Percentiles rank a stretch among this genome's conserved stretches.
phyloP scores from a whole-genome alignment of 257 asterid genomes.

The Ligustrum vulgare region DNA sequence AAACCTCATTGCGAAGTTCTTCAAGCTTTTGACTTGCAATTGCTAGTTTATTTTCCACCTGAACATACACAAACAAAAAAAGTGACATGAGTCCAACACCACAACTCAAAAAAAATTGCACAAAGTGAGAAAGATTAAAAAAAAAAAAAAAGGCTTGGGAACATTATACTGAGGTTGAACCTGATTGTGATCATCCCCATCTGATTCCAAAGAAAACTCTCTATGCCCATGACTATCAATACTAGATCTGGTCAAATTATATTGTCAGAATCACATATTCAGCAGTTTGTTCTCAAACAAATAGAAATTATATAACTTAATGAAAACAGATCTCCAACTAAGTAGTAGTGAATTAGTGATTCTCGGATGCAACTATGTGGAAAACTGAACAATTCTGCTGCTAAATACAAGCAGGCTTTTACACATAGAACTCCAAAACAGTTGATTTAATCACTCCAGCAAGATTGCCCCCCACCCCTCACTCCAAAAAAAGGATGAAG shows the following conservation, averaged over 20 bases:
- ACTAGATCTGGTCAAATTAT: slow-evolving; percentile 48
- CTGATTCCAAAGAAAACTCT: slow-evolving; percentile 58
- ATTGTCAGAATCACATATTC: slow-evolving; percentile 21
- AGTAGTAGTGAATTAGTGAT: not conserved
- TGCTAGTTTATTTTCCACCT: slow-evolving; percentile 51
- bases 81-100: slow-evolving; percentile 10
- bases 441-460: not conserved
- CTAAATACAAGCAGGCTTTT: not conserved
- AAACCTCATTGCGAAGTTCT: slow-evolving; percentile 71
- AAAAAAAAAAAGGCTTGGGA: slow-evolving; percentile 1
- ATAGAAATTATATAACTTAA: slow-evolving; percentile 15
- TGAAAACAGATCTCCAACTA: not conserved
- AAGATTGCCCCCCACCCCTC: not conserved
- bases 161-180: slow-evolving; percentile 39
- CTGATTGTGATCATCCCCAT: slow-evolving; percentile 48
- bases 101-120: not conserved
- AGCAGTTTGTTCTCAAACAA: slow-evolving; percentile 22
- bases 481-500: too few relatives aligned
- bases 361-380: not conserved
- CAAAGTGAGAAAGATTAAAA: not conserved
- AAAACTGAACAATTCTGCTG: not conserved
- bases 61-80: slow-evolving; percentile 26
- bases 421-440: slow-evolving; percentile 3
- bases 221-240: slow-evolving; percentile 45
- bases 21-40: slow-evolving; percentile 58